phyloP scores from a whole-genome alignment of 1,284 basidiomycete species.

The Papiliotrema laurentii region DNA sequence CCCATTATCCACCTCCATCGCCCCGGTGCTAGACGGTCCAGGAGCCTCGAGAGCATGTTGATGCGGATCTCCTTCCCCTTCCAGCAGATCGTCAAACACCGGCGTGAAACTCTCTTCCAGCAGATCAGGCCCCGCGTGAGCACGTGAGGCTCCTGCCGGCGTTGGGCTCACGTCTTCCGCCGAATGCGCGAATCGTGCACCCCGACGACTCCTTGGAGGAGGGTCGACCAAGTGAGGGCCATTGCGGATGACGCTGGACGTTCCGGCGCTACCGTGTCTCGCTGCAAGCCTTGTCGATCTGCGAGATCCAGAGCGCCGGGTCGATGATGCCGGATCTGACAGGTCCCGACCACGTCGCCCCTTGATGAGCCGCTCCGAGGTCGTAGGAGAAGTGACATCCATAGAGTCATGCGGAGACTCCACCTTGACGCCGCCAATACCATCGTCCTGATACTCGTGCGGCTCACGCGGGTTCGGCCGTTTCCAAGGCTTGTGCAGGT shows the following conservation, averaged over 20 bases:
- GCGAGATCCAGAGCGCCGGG: background rate
- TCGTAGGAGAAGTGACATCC: background rate
- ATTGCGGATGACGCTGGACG: background rate
- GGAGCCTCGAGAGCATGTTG: constrained; percentile 4
- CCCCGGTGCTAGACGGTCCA: no score
- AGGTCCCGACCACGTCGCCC: no score
- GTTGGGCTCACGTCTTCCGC: no score
- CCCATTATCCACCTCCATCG: no score
- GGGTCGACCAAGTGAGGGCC: background rate
- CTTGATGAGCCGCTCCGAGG: background rate
- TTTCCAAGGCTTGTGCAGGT: constrained; percentile 35
- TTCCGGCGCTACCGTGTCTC: background rate
- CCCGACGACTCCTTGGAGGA: background rate
- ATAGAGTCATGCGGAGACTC: background rate
- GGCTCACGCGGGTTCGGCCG: constrained; percentile 30
- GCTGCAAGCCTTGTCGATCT: background rate
- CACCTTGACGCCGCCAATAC: constrained; percentile 5
- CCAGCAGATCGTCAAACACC: background rate
- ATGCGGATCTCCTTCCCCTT: background rate
- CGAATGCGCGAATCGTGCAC: background rate
- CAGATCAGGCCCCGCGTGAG: no score
- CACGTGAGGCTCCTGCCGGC: no score
- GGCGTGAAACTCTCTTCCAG: background rate
- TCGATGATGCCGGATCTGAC: background rate
- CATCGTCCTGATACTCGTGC: constrained; percentile 26